Conservation (phyloP, 2,329 filamentous ascomycete species). For the Ascochyta fabae region DNA sequence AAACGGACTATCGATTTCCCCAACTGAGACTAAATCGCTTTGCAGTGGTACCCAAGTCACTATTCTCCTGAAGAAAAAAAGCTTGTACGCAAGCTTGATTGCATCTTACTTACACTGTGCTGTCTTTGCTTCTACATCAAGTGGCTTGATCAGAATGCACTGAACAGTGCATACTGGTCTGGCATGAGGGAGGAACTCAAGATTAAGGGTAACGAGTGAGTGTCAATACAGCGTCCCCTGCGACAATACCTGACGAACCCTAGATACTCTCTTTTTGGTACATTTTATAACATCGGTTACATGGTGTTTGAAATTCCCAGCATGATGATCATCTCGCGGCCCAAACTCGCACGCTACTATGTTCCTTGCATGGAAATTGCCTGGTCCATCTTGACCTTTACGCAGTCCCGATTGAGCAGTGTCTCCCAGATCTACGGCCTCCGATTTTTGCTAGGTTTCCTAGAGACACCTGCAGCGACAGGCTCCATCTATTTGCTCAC, state of each 20-base stretch:
- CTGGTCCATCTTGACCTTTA: constrained; percentile 46
- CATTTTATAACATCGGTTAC: constrained; percentile 52
- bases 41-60: constrained; percentile 29
- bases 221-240: too few relatives aligned
- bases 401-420: constrained; percentile 38
- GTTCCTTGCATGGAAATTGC: constrained; percentile 43
- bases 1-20: neutral
- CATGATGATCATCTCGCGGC: constrained; percentile 43
- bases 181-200: constrained; percentile 30
- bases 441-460: constrained; percentile 41
- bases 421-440: constrained; percentile 43
- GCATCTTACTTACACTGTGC: constrained; percentile 27
- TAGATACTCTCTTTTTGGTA: constrained; percentile 53
- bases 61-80: constrained; percentile 29
- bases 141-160: constrained; percentile 30
- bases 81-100: constrained; percentile 28
- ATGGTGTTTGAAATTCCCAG: constrained; percentile 44
- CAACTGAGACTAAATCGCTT: neutral
- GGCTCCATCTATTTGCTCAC: constrained; percentile 40
- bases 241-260: neutral
- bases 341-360: constrained; percentile 39
- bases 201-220: constrained; percentile 57
- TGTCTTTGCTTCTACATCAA: constrained; percentile 35
- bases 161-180: constrained; percentile 29
- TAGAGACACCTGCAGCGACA: constrained; percentile 36